Base-by-base conservation (phyloP, 352 stramenopile genomes). In the Salisapilia sapeloensis region DNA sequence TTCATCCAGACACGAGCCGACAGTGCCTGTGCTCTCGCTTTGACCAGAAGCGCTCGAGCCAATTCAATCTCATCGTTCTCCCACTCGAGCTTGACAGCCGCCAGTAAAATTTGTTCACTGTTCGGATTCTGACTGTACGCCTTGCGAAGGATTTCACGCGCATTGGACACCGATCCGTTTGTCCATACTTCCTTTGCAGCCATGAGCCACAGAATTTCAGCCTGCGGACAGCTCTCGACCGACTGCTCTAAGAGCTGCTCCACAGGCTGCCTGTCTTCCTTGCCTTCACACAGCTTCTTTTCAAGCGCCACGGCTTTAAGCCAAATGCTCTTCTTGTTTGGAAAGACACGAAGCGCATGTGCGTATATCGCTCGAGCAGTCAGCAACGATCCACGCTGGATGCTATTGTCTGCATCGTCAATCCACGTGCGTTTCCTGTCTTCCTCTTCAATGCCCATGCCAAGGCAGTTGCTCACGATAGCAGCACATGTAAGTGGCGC, bases 141-240 rank as follows among this genome's bases (percentile, higher is more conserved):
- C 50, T 97, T 71, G 2, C 90, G 84, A 20, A 99, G 60, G 32
- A 98, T 94, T 16, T 81, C 57, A 2, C 95, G 70, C 8, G 94
- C 93, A 18, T 83, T 86, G 29, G 92, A 75, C 8, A 98, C 83
- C 35, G 96, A 84, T 1, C 90, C 85, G 13, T 83, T 86, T 8
- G 45, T 66, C 94, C 94, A 99, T 40, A 94, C 92, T 50, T 99
- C 90, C 54, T 99, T 99, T 3, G 94, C 95, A 19, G 86, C 80
- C 61, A 98, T 92, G 45, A 98, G 71, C 93, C 93, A 99, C 35
- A 99, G 78, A 22, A 98, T 89, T 60, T 99, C 94, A 1, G 89
- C 84, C 7, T 85, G 52, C 15, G 93, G 94, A 33, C 95, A 96
- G 36, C 64, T 58, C 17, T 83, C 82, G n/a, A 97, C 90, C 3